phyloP scores from a whole-genome alignment of 352 stramenopile genomes.

The Phytophthora pluvialis region DNA sequence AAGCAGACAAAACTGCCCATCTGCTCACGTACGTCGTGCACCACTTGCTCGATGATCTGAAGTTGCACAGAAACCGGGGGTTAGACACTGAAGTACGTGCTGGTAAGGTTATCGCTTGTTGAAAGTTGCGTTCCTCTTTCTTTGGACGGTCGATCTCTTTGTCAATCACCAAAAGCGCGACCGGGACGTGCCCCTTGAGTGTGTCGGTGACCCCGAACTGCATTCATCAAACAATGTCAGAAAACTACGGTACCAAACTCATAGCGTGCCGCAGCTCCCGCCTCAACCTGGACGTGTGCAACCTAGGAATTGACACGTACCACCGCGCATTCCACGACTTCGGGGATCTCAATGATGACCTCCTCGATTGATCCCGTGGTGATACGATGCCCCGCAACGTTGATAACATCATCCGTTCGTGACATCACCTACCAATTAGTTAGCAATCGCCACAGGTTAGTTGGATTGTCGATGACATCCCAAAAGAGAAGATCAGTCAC shows the following conservation, averaged over 20 bases:
- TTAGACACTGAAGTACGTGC: slow-evolving; percentile 1
- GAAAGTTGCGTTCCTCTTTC: slow-evolving; percentile 33
- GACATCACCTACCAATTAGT: slow-evolving; percentile 77
- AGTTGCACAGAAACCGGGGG: slow-evolving; percentile 3
- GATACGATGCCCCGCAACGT: slow-evolving; percentile 88
- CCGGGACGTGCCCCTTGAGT: slow-evolving; percentile 53
- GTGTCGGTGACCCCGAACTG: slow-evolving; percentile 54
- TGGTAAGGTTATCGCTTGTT: not conserved
- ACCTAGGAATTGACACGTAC: slow-evolving; percentile 29
- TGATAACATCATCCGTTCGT: slow-evolving; percentile 92
- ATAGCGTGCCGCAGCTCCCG: not conserved
- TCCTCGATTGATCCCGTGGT: slow-evolving; percentile 91
- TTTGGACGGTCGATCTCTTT: slow-evolving; percentile 44
- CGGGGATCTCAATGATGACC: slow-evolving; percentile 80
- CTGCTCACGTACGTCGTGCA: slow-evolving; percentile 46
- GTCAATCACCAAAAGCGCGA: slow-evolving; percentile 55
- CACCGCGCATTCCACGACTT: slow-evolving; percentile 90
- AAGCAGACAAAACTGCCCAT: slow-evolving; percentile 66
- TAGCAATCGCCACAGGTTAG: slow-evolving; percentile 8
- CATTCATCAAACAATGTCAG: slow-evolving; percentile 8
- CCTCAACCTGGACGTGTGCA: no score
- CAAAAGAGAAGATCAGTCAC: slow-evolving; percentile 4
- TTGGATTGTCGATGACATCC: not conserved
- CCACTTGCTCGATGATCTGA: slow-evolving; percentile 48
- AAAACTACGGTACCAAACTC: not conserved